Base-by-base conservation (phyloP, 2,329 filamentous ascomycete species). In the Cercospora canescens region DNA sequence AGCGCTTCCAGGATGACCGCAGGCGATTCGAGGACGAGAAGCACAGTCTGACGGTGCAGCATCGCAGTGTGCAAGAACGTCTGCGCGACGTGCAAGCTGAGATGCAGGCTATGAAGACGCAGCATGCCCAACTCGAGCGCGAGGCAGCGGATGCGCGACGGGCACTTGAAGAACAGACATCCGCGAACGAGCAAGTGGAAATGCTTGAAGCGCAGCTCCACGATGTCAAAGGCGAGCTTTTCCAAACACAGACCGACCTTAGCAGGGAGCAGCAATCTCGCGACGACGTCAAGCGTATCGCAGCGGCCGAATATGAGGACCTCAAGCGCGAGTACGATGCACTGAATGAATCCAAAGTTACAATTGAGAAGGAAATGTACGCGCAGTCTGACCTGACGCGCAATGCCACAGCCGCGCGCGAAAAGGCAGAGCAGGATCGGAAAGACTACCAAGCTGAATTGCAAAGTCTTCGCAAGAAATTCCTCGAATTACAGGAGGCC, bases 311-410 rank as follows among this genome's bases (percentile, higher is more conserved):
- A 76, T 92, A 90, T 73, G 85, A 91, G 52, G 88, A 90, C 59
- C 83, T 99, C 67, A 90, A 94, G 76, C 89, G 94, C 28, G 93
- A 98, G 70, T 96, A 89, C 72, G 90, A 96, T 58, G 87, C 88
- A 35, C 84, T 98, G 35, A 97, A 97, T 73, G 93, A 97, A 69
- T 90, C 93, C 30, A 99, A 99, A 79, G 97, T 97, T 73, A 96
- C 89, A 55, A 97, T 99, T 69, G 94, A 99, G 79, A 98, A 97
- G 78, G 94, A 98, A 79, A 89, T 99, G 77, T 98, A 98, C 76
- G 90, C 92, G 5, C 94, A 98, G 76, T 94, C 97, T 78, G 94
- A 99, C 76, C 91, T 92, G 11, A 86, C 97, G 54, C 89, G 95
- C 39, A 88, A 94, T 62, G 92, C 93, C 11, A 92, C 91, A 71